These are phyloP conservation scores for Aquanectria penicillioides DNA, from an alignment of 2,329 filamentous ascomycete species.

Conservation along the genomic window DNA sequence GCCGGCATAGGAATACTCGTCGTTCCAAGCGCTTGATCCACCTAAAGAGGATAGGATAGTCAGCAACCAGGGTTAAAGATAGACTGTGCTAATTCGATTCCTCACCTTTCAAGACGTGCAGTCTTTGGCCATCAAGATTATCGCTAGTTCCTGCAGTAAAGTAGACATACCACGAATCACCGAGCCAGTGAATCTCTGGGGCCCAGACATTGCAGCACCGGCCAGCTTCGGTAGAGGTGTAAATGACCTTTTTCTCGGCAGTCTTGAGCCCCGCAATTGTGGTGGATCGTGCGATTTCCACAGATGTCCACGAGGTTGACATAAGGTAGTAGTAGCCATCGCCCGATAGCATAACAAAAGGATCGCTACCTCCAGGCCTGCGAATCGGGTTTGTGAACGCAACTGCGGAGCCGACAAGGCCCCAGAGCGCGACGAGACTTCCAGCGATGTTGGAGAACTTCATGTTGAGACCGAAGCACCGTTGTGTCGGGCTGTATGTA, in stretches of 20 bases:
- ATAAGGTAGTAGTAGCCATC: conserved; percentile 64
- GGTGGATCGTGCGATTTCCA: conserved; percentile 61
- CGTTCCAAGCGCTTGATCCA: conserved; percentile 60
- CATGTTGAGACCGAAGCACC: not conserved
- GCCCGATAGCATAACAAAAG: conserved; percentile 59
- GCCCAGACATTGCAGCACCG: conserved; percentile 67
- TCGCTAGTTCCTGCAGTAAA: conserved; percentile 59
- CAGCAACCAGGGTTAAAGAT: not conserved
- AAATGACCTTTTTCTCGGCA: conserved; percentile 59
- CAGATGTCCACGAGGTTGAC: conserved; percentile 63
- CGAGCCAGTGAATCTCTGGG: conserved; percentile 61
- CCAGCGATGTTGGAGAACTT: conserved; percentile 15
- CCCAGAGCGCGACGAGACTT: not conserved
- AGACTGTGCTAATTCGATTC: not conserved
- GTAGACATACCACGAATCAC: conserved; percentile 61
- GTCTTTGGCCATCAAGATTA: conserved; percentile 59
- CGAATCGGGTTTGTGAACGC: conserved; percentile 63
- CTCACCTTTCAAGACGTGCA: conserved; percentile 60
- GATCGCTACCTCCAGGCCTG: conserved; percentile 59
- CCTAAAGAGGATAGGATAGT: conserved; percentile 45
- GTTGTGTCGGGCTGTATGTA: too few relatives aligned
- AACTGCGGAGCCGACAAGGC: conserved; percentile 23
- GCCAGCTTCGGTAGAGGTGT: conserved; percentile 55
- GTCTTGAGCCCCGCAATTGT: conserved; percentile 64
- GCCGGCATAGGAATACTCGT: conserved; percentile 56